These are phyloP conservation scores for Trichoderma polysporum DNA, from an alignment of 2,329 filamentous ascomycete species.

Conservation along the genomic window DNA sequence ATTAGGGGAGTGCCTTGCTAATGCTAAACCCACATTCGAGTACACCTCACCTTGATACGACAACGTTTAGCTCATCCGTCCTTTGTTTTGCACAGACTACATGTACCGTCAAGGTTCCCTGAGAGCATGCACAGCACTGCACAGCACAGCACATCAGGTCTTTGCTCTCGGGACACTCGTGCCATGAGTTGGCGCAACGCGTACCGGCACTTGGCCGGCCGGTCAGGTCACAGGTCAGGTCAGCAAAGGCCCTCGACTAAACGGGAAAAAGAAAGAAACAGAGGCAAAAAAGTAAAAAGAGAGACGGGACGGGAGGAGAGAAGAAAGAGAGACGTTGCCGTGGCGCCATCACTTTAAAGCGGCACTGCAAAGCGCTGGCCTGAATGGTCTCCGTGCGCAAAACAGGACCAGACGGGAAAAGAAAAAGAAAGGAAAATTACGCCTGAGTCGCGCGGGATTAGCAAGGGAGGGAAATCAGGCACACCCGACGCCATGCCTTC, in stretches of 20 bases:
- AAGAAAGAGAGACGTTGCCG: background rate
- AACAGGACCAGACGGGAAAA: no score
- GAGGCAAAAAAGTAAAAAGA: background rate
- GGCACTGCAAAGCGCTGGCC: constrained; percentile 11
- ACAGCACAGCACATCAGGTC: background rate
- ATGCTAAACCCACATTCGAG: background rate
- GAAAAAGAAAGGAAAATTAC: background rate
- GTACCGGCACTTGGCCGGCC: background rate
- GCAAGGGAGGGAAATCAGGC: constrained; percentile 18
- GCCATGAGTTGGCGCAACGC: background rate
- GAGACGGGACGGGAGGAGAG: background rate
- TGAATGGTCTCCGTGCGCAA: constrained; percentile 11
- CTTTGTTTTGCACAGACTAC: background rate
- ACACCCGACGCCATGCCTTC: constrained; percentile 17
- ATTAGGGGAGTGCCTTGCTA: background rate
- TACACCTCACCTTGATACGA: background rate
- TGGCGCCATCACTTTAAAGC: constrained; percentile 3
- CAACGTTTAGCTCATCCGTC: background rate
- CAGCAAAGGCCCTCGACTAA: background rate
- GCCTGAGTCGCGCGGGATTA: constrained; percentile 17
- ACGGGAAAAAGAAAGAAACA: background rate
- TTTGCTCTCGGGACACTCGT: background rate
- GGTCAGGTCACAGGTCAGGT: background rate
- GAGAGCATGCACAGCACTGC: no score
- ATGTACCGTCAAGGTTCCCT: no score